These are phyloP conservation scores for Patellifolia procumbens DNA, from an alignment of 179 eudicot species.

Conservation along the genomic window DNA sequence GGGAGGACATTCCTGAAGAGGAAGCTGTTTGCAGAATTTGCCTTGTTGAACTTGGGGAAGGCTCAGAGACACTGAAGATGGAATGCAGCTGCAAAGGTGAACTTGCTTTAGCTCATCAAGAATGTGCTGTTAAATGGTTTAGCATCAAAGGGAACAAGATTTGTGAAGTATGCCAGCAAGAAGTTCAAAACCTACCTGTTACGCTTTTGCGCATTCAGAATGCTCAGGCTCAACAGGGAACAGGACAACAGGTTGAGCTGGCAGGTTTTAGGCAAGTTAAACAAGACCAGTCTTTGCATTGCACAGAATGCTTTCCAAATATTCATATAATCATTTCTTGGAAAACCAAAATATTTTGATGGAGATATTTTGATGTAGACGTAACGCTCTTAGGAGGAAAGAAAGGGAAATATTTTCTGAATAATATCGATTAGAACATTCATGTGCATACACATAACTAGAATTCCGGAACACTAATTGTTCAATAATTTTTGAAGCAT, in stretches of 20 bases:
- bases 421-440: not conserved
- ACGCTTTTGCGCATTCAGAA: slow-evolving; percentile 79
- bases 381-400: not conserved
- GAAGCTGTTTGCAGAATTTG: slow-evolving; percentile 97
- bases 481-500: not conserved
- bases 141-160: slow-evolving; percentile 85
- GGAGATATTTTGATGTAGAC: not conserved
- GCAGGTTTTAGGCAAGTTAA: slow-evolving; percentile 70
- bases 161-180: slow-evolving; percentile 86
- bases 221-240: slow-evolving; percentile 40
- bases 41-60: slow-evolving; percentile 79
- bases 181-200: slow-evolving; percentile 79
- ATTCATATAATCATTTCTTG: not conserved
- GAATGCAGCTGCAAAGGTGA: slow-evolving; percentile 95
- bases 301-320: not conserved
- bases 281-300: not conserved
- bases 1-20: slow-evolving; percentile 89
- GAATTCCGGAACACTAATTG: too few species aligned
- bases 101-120: slow-evolving; percentile 87
- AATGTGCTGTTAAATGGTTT: slow-evolving; percentile 91
- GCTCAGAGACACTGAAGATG: slow-evolving; percentile 81
- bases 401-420: not conserved
- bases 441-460: not conserved
- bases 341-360: not conserved
- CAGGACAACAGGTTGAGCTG: slow-evolving; percentile 41